Evolutionary conservation across 768 basidiomycete genomes (phyloP).

Genomic region (Chalciporus pseudorubinellus): DNA sequence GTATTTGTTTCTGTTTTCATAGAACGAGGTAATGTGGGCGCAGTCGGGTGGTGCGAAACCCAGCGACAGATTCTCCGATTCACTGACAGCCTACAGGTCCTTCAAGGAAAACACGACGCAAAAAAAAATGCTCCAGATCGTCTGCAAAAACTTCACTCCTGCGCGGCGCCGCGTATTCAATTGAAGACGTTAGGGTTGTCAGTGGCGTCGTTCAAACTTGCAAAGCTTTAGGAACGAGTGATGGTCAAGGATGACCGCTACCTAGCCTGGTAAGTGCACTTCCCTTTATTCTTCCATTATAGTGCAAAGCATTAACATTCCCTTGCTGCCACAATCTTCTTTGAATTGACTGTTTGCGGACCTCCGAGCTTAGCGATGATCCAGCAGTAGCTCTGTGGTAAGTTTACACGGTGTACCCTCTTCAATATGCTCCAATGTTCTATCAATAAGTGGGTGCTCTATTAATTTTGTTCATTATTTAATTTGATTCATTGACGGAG

Average conservation of each 20-base stretch:
- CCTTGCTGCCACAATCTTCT: neutral
- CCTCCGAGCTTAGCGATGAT: neutral
- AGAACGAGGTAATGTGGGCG: neutral
- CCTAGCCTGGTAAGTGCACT: neutral
- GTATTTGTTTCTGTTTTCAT: slow-evolving; percentile 24
- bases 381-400: neutral
- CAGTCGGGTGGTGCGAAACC: slow-evolving; percentile 10
- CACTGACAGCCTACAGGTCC: neutral
- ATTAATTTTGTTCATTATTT: neutral
- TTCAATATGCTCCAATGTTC: neutral
- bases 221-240: neutral
- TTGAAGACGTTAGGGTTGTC: neutral
- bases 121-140: slow-evolving; percentile 1
- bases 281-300: slow-evolving; percentile 2
- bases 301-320: neutral
- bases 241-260: neutral
- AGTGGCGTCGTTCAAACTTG: slow-evolving; percentile 1
- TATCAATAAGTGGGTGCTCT: neutral
- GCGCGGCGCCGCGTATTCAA: neutral
- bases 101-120: neutral
- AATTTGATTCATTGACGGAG: neutral
- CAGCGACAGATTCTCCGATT: slow-evolving; percentile 23
- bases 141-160: neutral
- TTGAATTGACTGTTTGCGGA: neutral
- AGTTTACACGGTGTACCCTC: neutral